A percentile compares a stretch with the other conserved stretches of the same genome.
These are phyloP conservation scores for Fraxinus americana DNA, from an alignment of 257 asterid genomes.

Conservation along the genomic window DNA sequence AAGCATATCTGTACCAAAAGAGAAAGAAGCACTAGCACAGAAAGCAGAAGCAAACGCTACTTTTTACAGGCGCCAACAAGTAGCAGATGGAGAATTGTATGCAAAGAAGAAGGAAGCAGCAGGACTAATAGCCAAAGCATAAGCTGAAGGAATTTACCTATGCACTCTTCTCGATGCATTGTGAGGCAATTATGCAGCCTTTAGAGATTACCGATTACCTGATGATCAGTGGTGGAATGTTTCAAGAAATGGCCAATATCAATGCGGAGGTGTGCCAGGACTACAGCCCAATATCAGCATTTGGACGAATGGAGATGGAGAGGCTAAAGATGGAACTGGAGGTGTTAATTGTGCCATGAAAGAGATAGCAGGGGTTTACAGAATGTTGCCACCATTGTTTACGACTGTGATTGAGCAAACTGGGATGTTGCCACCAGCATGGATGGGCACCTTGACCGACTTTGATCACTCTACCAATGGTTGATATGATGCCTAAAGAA, in stretches of 20 bases:
- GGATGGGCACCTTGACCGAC: conserved; percentile 46
- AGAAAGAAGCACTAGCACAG: conserved; percentile 54
- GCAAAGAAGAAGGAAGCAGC: conserved; percentile 64
- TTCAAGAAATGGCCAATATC: conserved; percentile 56
- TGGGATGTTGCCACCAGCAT: conserved; percentile 62
- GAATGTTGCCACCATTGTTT: conserved; percentile 62
- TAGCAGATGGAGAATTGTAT: conserved; percentile 51
- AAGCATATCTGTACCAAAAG: conserved; percentile 54
- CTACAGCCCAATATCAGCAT: conserved; percentile 68
- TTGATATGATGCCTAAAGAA: background rate
- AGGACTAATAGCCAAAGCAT: conserved; percentile 54
- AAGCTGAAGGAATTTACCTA: conserved; percentile 59
- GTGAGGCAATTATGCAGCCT: conserved; percentile 55
- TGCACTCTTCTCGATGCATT: conserved; percentile 47
- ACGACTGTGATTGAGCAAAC: conserved; percentile 65
- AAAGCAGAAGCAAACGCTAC: conserved; percentile 58
- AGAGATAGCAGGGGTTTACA: conserved; percentile 59
- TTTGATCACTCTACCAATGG: background rate
- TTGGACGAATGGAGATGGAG: conserved; percentile 47
- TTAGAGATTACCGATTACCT: conserved; percentile 61
- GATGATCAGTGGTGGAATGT: conserved; percentile 60
- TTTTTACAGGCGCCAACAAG: conserved; percentile 37
- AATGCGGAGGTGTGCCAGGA: conserved; percentile 51
- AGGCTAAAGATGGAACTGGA: background rate
- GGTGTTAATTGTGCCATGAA: conserved; percentile 36